A percentile compares a stretch with the other conserved stretches of the same genome.
phyloP scores from a whole-genome alignment of 1,284 basidiomycete species.

The Tausonia pullulans region DNA sequence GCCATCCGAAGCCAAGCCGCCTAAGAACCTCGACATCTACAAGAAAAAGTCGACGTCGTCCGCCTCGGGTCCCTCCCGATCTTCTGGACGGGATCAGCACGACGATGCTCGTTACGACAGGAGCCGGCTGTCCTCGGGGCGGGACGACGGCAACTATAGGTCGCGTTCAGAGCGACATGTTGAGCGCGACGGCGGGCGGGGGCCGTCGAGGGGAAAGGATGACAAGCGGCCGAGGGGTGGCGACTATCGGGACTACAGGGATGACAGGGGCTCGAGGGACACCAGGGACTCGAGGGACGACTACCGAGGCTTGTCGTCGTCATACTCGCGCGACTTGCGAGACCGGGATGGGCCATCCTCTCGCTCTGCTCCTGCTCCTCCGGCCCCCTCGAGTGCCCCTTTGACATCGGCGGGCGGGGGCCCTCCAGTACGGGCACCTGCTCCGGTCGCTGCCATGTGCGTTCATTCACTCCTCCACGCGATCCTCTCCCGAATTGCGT shows the following conservation, averaged over 20 bases:
- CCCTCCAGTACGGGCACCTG: background rate
- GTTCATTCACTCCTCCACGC: constrained; percentile 8
- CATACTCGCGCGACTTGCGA: constrained; percentile 14
- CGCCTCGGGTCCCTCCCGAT: constrained; percentile 19
- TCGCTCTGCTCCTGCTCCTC: background rate
- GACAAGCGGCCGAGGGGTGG: background rate
- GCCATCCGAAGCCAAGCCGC: constrained; percentile 20
- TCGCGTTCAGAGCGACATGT: constrained; percentile 20
- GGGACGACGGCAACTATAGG: constrained; percentile 15
- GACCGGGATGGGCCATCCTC: constrained; percentile 7
- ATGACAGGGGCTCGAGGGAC: background rate
- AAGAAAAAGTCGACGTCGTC: constrained; percentile 28
- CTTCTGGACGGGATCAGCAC: constrained; percentile 24
- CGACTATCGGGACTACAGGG: background rate
- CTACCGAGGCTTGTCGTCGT: constrained; percentile 9
- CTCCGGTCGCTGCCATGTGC: background rate
- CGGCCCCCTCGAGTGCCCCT: constrained; percentile 6
- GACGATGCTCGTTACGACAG: background rate
- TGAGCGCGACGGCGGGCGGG: constrained; percentile 26
- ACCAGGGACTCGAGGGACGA: background rate
- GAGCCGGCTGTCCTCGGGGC: background rate
- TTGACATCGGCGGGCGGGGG: background rate
- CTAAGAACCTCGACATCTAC: constrained; percentile 37
- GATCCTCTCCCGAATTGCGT: background rate
- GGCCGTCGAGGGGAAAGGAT: constrained; percentile 28